Evolutionary conservation across 129 eudicot genomes (phyloP).

Genomic region (Silybum marianum): DNA sequence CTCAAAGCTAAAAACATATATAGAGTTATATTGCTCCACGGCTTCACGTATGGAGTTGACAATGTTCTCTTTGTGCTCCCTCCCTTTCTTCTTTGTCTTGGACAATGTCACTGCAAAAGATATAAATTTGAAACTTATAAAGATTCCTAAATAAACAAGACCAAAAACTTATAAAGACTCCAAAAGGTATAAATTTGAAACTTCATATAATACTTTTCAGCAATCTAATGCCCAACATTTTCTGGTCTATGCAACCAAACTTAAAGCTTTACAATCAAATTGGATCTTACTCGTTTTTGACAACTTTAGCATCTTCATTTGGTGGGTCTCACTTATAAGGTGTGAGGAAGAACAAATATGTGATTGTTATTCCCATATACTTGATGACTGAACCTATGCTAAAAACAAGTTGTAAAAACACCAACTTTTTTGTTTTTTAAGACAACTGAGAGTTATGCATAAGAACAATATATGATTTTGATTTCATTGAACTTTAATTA

Average conservation of each 20-base stretch:
- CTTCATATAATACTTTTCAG: neutral
- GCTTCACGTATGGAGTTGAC: constrained; percentile 78
- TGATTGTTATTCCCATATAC: neutral
- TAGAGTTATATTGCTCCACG: constrained; percentile 64
- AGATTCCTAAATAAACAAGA: too few relatives aligned
- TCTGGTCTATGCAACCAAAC: neutral
- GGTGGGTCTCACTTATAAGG: neutral
- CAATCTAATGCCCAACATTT: neutral
- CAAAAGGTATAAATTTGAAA: neutral
- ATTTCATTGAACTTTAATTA: neutral
- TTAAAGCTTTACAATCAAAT: neutral
- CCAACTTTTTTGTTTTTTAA: neutral
- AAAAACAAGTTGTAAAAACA: neutral
- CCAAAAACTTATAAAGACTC: neutral
- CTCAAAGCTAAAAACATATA: constrained; percentile 75
- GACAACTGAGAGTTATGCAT: neutral
- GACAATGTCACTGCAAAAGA: constrained; percentile 75
- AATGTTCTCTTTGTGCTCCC: constrained; percentile 81
- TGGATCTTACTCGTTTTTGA: neutral
- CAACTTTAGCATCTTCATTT: neutral
- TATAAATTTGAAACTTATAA: neutral
- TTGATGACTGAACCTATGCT: neutral
- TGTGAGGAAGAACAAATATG: neutral
- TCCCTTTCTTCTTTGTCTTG: constrained; percentile 98
- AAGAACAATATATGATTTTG: neutral